Conservation (phyloP, 1,284 basidiomycete genomes). For the Cutaneotrichosporon sp. region DNA sequence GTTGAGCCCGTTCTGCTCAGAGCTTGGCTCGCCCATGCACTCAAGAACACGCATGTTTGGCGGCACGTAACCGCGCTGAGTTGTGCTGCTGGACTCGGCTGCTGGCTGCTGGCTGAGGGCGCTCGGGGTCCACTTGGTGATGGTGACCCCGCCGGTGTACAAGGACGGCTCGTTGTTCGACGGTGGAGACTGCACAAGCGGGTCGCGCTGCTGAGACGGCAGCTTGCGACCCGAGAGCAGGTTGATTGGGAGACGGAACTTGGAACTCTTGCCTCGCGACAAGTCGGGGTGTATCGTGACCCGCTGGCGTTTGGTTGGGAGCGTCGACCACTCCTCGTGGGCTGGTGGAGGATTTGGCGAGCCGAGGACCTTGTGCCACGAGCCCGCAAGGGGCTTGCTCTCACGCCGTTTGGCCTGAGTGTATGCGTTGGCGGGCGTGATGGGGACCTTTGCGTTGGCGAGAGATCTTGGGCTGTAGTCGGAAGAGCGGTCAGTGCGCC, state of each 20-base stretch:
- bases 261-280: background rate
- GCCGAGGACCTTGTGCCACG: background rate
- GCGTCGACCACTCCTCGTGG: constrained; percentile 12
- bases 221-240: background rate
- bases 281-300: constrained; percentile 11
- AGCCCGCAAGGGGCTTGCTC: background rate
- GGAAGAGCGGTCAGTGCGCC: background rate
- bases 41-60: constrained; percentile 10
- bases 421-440: background rate
- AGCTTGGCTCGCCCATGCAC: background rate
- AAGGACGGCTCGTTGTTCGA: background rate
- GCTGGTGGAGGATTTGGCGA: background rate
- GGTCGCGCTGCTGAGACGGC: background rate
- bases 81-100: background rate
- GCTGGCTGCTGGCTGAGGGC: background rate
- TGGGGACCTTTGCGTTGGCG: background rate
- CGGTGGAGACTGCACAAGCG: background rate
- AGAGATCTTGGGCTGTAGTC: background rate
- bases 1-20: background rate
- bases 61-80: constrained; percentile 2
- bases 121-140: constrained; percentile 19
- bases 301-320: background rate
- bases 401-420: background rate
- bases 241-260: constrained; percentile 9
- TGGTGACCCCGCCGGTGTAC: background rate